A percentile compares a stretch with the other conserved stretches of the same genome.
Conservation (phyloP, 768 basidiomycete species). For the Chalciporus piperatus region DNA sequence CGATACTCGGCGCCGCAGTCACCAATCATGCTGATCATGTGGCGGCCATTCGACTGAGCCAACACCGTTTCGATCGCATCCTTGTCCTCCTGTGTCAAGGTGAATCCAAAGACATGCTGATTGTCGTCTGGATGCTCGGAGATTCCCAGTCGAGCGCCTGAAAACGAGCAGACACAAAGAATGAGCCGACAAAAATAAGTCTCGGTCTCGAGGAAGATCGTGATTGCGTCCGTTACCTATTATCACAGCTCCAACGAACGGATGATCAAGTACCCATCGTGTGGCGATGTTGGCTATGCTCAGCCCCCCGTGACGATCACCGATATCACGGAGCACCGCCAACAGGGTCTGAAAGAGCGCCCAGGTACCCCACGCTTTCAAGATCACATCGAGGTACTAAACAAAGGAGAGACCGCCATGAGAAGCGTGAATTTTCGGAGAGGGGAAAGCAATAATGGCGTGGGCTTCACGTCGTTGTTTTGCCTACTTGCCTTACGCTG, state of each 20-base stretch:
- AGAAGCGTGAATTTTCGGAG: background rate
- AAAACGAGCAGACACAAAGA: background rate
- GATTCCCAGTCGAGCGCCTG: conserved; percentile 72
- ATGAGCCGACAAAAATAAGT: conserved; percentile 1
- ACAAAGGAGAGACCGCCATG: background rate
- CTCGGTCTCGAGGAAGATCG: conserved; percentile 5
- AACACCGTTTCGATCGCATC: conserved; percentile 63
- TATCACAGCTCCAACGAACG: conserved; percentile 74
- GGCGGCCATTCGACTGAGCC: conserved; percentile 55
- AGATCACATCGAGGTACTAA: conserved; percentile 84
- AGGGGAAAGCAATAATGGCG: background rate
- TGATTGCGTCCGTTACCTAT: conserved; percentile 46
- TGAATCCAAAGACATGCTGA: conserved; percentile 55
- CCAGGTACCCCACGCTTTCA: conserved; percentile 79
- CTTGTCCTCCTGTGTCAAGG: conserved; percentile 54
- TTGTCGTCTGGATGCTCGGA: conserved; percentile 76
- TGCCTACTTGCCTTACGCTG: conserved; percentile 66
- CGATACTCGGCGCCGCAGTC: conserved; percentile 88
- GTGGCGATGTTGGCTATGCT: conserved; percentile 79
- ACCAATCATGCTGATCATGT: conserved; percentile 65
- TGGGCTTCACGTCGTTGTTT: background rate
- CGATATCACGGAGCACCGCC: conserved; percentile 55
- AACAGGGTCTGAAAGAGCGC: conserved; percentile 68
- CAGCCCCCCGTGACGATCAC: conserved; percentile 58
- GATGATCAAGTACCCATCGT: conserved; percentile 80